Conservation (phyloP, 2,329 filamentous ascomycete species). For the Penicillium sp. region DNA sequence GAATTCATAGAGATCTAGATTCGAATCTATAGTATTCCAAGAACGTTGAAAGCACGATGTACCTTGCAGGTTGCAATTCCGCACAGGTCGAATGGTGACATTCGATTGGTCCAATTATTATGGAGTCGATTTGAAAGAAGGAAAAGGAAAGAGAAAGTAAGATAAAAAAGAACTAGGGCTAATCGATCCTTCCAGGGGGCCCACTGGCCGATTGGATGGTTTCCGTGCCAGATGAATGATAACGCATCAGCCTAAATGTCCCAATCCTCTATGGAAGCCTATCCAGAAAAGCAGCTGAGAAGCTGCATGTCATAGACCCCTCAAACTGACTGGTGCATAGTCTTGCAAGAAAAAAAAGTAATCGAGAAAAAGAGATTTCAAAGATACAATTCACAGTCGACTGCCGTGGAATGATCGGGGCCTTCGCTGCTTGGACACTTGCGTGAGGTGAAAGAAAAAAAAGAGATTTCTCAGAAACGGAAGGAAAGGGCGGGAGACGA, state of each 20-base stretch:
- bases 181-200: not conserved
- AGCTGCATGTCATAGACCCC: slow-evolving; percentile 34
- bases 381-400: slow-evolving; percentile 21
- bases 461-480: slow-evolving; percentile 10
- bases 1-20: not conserved
- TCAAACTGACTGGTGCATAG: slow-evolving; percentile 42
- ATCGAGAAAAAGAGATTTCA: slow-evolving; percentile 18
- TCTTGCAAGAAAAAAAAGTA: slow-evolving; percentile 35
- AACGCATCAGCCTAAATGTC: slow-evolving; percentile 22
- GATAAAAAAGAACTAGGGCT: not conserved
- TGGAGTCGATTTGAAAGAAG: not conserved
- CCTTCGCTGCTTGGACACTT: slow-evolving; percentile 27
- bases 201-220: too few species aligned
- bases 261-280: slow-evolving; percentile 45
- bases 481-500: slow-evolving; percentile 12
- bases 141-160: not conserved
- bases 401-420: slow-evolving; percentile 19
- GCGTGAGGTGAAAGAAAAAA: slow-evolving; percentile 21
- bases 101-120: too few species aligned
- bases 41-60: too few species aligned
- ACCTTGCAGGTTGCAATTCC: not conserved
- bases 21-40: too few species aligned
- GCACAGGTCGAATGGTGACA: not conserved
- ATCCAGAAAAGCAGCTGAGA: slow-evolving; percentile 26
- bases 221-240: too few species aligned